Evolutionary conservation across 2,329 filamentous ascomycete species (phyloP).

Genomic region (Sporothrix luriei): DNA sequence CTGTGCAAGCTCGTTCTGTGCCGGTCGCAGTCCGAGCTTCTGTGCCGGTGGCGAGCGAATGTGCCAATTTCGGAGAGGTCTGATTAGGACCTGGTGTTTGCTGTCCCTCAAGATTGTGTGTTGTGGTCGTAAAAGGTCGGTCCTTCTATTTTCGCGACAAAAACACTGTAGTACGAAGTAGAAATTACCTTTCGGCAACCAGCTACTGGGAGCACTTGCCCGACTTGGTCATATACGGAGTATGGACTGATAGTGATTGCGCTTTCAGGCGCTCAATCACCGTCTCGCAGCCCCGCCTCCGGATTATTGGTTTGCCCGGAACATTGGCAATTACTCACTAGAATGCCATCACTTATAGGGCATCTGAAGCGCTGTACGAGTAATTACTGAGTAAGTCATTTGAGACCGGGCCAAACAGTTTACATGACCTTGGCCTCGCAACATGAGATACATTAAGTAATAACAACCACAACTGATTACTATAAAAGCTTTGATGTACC

Average conservation of each 20-base stretch:
- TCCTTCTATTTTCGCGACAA: conserved; percentile 11
- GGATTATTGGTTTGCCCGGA: conserved; percentile 35
- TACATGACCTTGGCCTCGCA: too few species aligned
- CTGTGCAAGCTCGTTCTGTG: conserved; percentile 23
- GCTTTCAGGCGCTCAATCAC: not conserved
- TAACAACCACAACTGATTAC: not conserved
- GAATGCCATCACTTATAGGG: not conserved
- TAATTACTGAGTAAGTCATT: too few species aligned
- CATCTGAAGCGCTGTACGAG: not conserved
- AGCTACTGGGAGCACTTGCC: conserved; percentile 20
- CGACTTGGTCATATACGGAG: not conserved
- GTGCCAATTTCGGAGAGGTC: not conserved
- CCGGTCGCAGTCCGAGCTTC: conserved; percentile 21
- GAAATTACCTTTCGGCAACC: not conserved
- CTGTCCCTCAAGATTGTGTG: not conserved
- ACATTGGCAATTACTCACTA: not conserved
- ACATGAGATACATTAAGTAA: not conserved
- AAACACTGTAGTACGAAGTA: not conserved
- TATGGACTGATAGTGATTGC: conserved; percentile 18
- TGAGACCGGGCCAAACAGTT: too few species aligned
- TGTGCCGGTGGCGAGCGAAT: not conserved
- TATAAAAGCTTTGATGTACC: not conserved
- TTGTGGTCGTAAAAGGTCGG: conserved; percentile 2
- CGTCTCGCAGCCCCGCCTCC: conserved; percentile 28
- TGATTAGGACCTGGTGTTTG: not conserved